phyloP scores from a whole-genome alignment of 441 rosid species.

The Metrosideros polymorpha region DNA sequence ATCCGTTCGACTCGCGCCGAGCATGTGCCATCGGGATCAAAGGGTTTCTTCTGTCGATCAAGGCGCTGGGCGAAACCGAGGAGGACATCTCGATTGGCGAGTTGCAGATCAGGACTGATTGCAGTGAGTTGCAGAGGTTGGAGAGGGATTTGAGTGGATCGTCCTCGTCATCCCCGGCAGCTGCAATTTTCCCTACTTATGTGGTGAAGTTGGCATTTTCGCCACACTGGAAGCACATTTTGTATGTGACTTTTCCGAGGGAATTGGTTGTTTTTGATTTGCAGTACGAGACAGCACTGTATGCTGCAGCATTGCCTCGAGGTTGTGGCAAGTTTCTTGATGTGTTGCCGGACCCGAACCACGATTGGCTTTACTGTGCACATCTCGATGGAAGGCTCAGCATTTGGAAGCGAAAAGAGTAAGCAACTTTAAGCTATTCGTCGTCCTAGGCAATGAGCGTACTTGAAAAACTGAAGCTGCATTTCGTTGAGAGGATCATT shows the following conservation, averaged over 20 bases:
- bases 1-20: constrained; percentile 88
- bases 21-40: constrained; percentile 65
- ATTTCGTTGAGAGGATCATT: background rate
- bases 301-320: constrained; percentile 57
- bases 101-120: constrained; percentile 53
- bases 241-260: constrained; percentile 75
- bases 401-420: constrained; percentile 92
- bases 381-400: constrained; percentile 91
- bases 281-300: constrained; percentile 72
- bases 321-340: constrained; percentile 82
- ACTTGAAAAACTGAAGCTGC: background rate
- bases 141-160: constrained; percentile 53
- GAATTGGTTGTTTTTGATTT: constrained; percentile 87
- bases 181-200: constrained; percentile 63
- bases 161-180: constrained; percentile 52
- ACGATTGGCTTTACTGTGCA: constrained; percentile 70
- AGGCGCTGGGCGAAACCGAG: constrained; percentile 59
- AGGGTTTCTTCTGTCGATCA: constrained; percentile 64
- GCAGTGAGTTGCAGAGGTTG: constrained; percentile 44
- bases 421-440: constrained; percentile 16
- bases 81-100: constrained; percentile 51
- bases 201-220: constrained; percentile 71
- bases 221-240: constrained; percentile 72
- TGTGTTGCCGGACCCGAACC: constrained; percentile 77
- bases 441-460: background rate